Percentiles rank a stretch among this genome's conserved stretches.
phyloP scores from a whole-genome alignment of 148 eudicot species.

The Nyssa sinensis region DNA sequence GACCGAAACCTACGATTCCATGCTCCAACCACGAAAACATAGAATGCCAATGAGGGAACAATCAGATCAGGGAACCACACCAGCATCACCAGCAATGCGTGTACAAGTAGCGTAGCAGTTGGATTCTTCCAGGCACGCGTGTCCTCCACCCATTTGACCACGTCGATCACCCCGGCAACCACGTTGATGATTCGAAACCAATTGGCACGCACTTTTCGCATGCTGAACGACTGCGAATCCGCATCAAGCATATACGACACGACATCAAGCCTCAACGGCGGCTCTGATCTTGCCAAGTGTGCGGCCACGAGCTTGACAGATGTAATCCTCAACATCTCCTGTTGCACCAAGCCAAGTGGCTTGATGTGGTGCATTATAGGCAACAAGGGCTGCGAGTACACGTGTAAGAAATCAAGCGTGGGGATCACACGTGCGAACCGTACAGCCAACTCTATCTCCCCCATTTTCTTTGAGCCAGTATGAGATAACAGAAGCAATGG shows the following conservation, averaged over 20 bases:
- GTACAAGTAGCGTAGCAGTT: constrained; percentile 80
- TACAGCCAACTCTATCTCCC: constrained; percentile 81
- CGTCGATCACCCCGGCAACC: constrained; percentile 60
- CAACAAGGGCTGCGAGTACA: constrained; percentile 70
- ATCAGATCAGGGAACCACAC: constrained; percentile 96
- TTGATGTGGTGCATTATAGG: constrained; percentile 86
- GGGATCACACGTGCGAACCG: constrained; percentile 60
- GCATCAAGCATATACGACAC: constrained; percentile 71
- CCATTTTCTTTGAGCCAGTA: constrained; percentile 77
- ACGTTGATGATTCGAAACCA: constrained; percentile 73
- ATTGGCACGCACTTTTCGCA: constrained; percentile 84
- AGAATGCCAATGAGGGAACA: constrained; percentile 75
- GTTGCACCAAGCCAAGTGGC: constrained; percentile 79
- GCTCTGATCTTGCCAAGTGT: constrained; percentile 74
- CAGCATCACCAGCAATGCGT: constrained; percentile 74
- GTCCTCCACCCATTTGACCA: constrained; percentile 76
- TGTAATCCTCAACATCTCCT: constrained; percentile 53
- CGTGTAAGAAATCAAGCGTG: constrained; percentile 65
- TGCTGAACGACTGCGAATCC: constrained; percentile 73
- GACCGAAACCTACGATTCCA: constrained; percentile 83
- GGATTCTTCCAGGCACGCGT: constrained; percentile 91
- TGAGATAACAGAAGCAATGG: constrained; percentile 66
- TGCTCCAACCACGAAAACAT: constrained; percentile 66
- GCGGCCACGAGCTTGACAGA: constrained; percentile 59
- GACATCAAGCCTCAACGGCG: constrained; percentile 78